A percentile compares a stretch with the other conserved stretches of the same genome.
Conservation (phyloP, 345 rosid genomes). For the Corymbia maculata region DNA sequence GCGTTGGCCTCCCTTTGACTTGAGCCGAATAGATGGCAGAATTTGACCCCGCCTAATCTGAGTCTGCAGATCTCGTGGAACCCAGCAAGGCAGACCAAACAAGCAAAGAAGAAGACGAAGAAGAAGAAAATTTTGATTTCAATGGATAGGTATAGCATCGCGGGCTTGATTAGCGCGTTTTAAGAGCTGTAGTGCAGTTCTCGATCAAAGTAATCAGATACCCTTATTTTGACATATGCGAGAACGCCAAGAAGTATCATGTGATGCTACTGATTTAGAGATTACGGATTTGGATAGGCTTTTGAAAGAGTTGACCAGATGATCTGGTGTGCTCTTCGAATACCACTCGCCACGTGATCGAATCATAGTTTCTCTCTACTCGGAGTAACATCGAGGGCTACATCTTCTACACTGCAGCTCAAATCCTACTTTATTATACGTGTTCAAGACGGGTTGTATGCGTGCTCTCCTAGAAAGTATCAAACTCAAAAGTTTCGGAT, state of each 20-base stretch:
- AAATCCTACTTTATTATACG: not conserved
- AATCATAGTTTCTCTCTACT: not conserved
- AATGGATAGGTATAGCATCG: not conserved
- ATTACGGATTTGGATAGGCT: accelerated
- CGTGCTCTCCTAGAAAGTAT: not conserved
- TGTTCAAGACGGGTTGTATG: not conserved
- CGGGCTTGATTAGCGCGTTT: not conserved
- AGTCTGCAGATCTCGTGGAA: not conserved
- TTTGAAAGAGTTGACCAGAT: not conserved
- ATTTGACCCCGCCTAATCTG: not conserved
- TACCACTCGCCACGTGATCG: not conserved
- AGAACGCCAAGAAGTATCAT: not conserved
- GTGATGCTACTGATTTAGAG: not conserved
- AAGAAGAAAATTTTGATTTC: not conserved
- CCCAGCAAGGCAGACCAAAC: not conserved
- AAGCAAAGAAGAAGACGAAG: not conserved
- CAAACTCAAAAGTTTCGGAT: not conserved
- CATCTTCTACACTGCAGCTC: accelerated
- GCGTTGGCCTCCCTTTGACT: not conserved
- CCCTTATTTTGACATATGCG: accelerated
- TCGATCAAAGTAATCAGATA: not conserved
- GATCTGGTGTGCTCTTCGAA: not conserved
- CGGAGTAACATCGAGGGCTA: not conserved
- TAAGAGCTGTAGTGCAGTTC: not conserved
- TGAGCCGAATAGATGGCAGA: not conserved